Percentiles rank a stretch among this genome's conserved stretches.
phyloP scores from a whole-genome alignment of 345 rosid species.

The Hirschfeldia incana region DNA sequence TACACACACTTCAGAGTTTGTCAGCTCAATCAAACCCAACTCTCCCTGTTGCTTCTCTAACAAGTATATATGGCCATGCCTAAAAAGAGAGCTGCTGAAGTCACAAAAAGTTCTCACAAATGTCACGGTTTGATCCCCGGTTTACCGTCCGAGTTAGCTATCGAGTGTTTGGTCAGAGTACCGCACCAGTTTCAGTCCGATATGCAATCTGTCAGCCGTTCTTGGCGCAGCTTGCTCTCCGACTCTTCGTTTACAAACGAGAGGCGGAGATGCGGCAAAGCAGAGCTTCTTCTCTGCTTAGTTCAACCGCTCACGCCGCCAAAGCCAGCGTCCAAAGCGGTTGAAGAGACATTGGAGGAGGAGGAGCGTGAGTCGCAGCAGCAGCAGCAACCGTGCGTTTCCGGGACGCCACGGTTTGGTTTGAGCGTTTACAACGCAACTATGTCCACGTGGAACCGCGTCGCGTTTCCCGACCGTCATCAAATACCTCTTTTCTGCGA shows the following conservation, averaged over 20 bases:
- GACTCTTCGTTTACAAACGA: slow-evolving; percentile 40
- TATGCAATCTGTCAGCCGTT: slow-evolving; percentile 50
- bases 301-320: slow-evolving; percentile 45
- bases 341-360: background rate
- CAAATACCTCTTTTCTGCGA: slow-evolving; percentile 59
- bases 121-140: slow-evolving; percentile 49
- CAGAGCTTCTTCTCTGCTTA: slow-evolving; percentile 54
- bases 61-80: background rate
- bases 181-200: slow-evolving; percentile 47
- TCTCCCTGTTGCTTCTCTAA: background rate
- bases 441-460: slow-evolving; percentile 41
- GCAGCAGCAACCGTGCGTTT: slow-evolving; percentile 12
- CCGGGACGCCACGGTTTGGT: slow-evolving; percentile 43
- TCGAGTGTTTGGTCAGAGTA: slow-evolving; percentile 54
- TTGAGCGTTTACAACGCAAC: slow-evolving; percentile 43
- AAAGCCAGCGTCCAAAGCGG: slow-evolving; percentile 11
- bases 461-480: background rate
- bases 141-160: slow-evolving; percentile 50
- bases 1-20: background rate
- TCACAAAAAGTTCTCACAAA: background rate
- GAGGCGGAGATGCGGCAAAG: slow-evolving; percentile 37
- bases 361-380: background rate
- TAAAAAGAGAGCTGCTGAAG: background rate
- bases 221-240: slow-evolving; percentile 46
- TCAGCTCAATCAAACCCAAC: background rate